A percentile compares a stretch with the other conserved stretches of the same genome.
Evolutionary conservation across 2,329 filamentous ascomycete genomes (phyloP).

Genomic region (Pleurostoma richardsiae): DNA sequence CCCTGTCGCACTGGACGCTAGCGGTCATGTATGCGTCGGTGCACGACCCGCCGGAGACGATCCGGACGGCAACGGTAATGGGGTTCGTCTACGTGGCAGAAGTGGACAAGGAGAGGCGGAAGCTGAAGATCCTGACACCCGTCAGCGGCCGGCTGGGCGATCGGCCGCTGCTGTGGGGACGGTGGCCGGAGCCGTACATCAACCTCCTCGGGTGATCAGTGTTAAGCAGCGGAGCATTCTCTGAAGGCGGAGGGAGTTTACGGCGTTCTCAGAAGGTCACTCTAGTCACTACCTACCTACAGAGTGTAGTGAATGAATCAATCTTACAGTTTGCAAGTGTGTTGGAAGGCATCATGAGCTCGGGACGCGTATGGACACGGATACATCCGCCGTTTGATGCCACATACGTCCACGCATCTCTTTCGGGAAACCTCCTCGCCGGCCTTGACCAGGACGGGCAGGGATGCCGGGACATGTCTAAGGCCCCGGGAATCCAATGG

Average conservation of each 20-base stretch:
- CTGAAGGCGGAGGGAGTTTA: neutral
- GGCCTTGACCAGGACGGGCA: too few relatives aligned
- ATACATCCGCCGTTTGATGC: too few relatives aligned
- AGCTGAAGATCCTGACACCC: conserved; percentile 77
- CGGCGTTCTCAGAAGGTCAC: neutral
- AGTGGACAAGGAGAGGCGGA: conserved; percentile 78
- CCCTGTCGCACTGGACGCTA: conserved; percentile 75
- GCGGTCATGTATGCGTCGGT: conserved; percentile 76
- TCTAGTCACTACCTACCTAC: too few relatives aligned
- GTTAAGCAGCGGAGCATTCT: neutral
- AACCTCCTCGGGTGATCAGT: conserved; percentile 58
- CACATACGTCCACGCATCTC: too few relatives aligned
- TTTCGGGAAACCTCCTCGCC: too few relatives aligned
- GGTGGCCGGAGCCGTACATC: conserved; percentile 80
- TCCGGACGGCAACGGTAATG: conserved; percentile 79
- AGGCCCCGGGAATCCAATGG: too few relatives aligned
- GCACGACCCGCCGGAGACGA: conserved; percentile 63
- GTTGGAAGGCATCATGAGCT: too few relatives aligned
- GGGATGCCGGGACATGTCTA: too few relatives aligned
- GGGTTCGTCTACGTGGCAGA: conserved; percentile 92
- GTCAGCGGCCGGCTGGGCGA: conserved; percentile 77
- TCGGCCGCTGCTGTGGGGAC: conserved; percentile 76
- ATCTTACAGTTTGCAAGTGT: neutral
- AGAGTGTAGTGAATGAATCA: neutral
- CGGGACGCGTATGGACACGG: too few relatives aligned